Evolutionary conservation across 2,329 filamentous ascomycete species (phyloP), one percentile per base, ranked within the genome.

Genomic region (Sporothrix mexicana): DNA sequence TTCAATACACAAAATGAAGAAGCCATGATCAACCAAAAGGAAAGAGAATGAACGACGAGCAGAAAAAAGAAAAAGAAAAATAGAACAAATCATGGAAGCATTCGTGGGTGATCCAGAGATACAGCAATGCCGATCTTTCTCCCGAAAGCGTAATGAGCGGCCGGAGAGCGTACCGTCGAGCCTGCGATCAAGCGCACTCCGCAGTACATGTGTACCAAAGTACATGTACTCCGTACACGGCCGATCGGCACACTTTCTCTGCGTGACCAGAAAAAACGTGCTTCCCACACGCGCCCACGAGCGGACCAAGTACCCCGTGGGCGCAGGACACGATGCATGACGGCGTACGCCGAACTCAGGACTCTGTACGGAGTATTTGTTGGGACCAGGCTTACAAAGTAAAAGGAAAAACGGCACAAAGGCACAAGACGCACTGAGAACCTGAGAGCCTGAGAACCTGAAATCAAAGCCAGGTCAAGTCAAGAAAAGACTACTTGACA

Each of bases 21-120:
- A 36, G 7, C 6, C 13, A 20, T 1, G 49, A 51, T 51, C 17
- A 15, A 51, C 3, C 49, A 51, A 51, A 51, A 51, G 0, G 47
- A 51, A 51, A 20, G 49, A 36, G 30, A 4, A 36, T 36, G 30
- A 36, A 36, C 30, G 30, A 36, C 7, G 30, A 36, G 25, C 25
- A 59, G 36, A 55, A 36, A 30, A 61, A 61, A 59, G 36, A 55
- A 36, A 30, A 61, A 61, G 57, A 61, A 41, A 7, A 4, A 43
- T 7, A 64, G 17, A 64, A 36, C 13, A 15, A 36, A 61, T 7
- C 36, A 61, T 61, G 10, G 57, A 62, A 64, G 59, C 59, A 64
- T 64, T 12, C 30, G 36, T 64, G 59, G 17, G 9, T n/a, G 57
- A n/a, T n/a, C 15, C 47, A 51, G n/a, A 51, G 47, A 36, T 36